Conservation (phyloP, 371 early-diverging fungal species). For the Syncephalis fuscata region DNA sequence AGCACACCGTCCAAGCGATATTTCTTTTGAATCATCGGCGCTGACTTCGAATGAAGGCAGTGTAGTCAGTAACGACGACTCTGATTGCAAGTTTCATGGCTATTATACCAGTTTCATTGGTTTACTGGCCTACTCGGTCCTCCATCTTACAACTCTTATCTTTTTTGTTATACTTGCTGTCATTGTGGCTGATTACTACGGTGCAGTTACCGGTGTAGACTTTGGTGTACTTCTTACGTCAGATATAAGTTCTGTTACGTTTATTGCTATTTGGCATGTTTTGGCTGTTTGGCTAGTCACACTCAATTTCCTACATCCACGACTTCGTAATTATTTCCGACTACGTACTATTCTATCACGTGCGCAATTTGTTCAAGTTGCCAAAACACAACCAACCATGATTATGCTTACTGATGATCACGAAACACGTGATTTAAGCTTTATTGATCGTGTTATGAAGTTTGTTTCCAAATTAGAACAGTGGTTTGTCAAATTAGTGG, state of each 20-base stretch:
- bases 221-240: constrained; percentile 28
- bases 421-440: background rate
- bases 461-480: too few relatives aligned
- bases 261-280: constrained; percentile 53
- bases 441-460: too few relatives aligned
- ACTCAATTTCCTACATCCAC: constrained; percentile 18
- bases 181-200: constrained; percentile 55
- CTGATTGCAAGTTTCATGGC: constrained; percentile 41
- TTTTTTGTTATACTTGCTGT: constrained; percentile 47
- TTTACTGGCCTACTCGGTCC: constrained; percentile 23
- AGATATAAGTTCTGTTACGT: constrained; percentile 34
- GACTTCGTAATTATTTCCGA: constrained; percentile 44
- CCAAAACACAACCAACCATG: constrained; percentile 25
- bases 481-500: too few relatives aligned
- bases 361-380: constrained; percentile 43
- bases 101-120: constrained; percentile 39
- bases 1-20: too few relatives aligned
- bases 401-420: constrained; percentile 31
- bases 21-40: too few relatives aligned
- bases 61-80: too few relatives aligned
- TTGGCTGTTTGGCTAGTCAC: constrained; percentile 38
- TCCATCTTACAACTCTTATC: constrained; percentile 28
- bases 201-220: constrained; percentile 16
- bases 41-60: too few relatives aligned
- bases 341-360: constrained; percentile 22